Evolutionary conservation across 148 eudicot genomes (phyloP).

Genomic region (Silene latifolia): DNA sequence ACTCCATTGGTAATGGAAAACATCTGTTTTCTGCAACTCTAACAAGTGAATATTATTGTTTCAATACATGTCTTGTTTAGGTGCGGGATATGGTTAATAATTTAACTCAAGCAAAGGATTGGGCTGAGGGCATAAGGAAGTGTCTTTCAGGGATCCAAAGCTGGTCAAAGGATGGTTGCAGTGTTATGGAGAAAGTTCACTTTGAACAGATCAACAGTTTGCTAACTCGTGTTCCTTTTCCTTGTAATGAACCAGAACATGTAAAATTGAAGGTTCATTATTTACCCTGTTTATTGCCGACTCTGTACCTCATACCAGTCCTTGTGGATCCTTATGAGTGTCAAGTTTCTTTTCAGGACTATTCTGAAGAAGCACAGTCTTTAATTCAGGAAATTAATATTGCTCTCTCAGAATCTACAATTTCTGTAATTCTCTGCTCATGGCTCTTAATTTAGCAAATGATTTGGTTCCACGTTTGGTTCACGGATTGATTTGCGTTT

Average conservation of each 20-base stretch:
- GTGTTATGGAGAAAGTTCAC: constrained; percentile 46
- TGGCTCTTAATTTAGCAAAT: constrained; percentile 7
- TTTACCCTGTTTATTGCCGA: neutral
- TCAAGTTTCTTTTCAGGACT: constrained; percentile 39
- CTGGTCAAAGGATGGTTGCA: constrained; percentile 36
- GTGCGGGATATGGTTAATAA: constrained; percentile 75
- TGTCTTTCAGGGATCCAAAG: constrained; percentile 49
- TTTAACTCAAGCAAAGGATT: constrained; percentile 65
- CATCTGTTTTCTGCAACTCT: neutral
- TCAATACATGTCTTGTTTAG: constrained; percentile 27
- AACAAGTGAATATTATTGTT: neutral
- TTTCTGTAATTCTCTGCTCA: constrained; percentile 38
- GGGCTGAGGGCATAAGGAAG: constrained; percentile 68
- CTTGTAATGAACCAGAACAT: constrained; percentile 69
- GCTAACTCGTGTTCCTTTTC: constrained; percentile 41
- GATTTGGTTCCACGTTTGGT: neutral
- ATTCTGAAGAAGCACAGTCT: constrained; percentile 50
- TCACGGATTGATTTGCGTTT: neutral
- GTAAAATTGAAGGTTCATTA: constrained; percentile 57
- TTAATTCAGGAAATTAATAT: constrained; percentile 55
- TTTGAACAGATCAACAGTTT: constrained; percentile 50
- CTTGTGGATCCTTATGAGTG: neutral
- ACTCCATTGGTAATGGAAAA: neutral
- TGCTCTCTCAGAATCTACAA: constrained; percentile 40
- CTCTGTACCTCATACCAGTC: constrained; percentile 10